Percentiles rank a stretch among this genome's conserved stretches.
Evolutionary conservation across 1,284 basidiomycete genomes (phyloP).

Genomic region (Exsudoporus floridanus): DNA sequence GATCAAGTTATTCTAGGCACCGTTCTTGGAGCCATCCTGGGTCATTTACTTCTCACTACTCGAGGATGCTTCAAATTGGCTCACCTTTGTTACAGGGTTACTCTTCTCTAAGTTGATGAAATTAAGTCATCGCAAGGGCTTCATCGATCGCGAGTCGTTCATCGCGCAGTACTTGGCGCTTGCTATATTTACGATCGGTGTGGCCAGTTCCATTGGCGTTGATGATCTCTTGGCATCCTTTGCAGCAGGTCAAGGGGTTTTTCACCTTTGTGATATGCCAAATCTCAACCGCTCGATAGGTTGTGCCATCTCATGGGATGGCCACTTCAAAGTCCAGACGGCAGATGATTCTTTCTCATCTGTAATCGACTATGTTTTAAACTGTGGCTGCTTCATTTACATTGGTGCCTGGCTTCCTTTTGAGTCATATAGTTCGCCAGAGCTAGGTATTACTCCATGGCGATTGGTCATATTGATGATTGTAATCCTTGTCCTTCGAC

Average conservation of each 20-base stretch:
- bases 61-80: neutral
- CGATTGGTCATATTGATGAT: conserved; percentile 69
- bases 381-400: conserved; percentile 86
- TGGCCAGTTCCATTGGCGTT: conserved; percentile 75
- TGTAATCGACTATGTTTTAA: conserved; percentile 84
- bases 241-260: conserved; percentile 68
- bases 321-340: conserved; percentile 83
- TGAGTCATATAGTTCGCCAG: conserved; percentile 57
- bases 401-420: conserved; percentile 91
- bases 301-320: conserved; percentile 92
- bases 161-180: conserved; percentile 89
- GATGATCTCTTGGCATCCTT: conserved; percentile 91
- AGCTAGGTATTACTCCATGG: conserved; percentile 71
- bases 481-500: conserved; percentile 65
- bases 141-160: conserved; percentile 90
- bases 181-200: conserved; percentile 76
- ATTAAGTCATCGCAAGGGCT: conserved; percentile 70
- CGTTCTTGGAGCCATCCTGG: conserved; percentile 75
- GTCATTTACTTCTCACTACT: conserved; percentile 32
- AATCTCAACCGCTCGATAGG: conserved; percentile 42
- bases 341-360: conserved; percentile 86
- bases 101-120: conserved; percentile 82
- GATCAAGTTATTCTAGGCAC: conserved; percentile 88
- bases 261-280: neutral
- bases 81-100: conserved; percentile 45